Conservation (phyloP, 164 flowering plant genomes). For the Chloranthus sessilifolius region DNA sequence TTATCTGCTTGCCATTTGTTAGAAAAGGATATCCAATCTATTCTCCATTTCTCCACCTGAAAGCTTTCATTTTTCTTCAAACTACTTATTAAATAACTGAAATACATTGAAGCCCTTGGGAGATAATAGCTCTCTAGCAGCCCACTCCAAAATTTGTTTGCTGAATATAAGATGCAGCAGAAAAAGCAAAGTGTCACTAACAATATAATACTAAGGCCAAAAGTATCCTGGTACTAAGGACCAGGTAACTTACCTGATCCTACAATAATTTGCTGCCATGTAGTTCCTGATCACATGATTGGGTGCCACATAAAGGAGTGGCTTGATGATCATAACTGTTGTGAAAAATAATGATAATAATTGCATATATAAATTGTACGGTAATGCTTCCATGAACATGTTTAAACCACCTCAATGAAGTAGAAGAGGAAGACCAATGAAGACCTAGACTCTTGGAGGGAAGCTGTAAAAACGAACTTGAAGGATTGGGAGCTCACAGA, state of each 20-base stretch:
- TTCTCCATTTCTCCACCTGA: constrained; percentile 67
- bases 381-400: not conserved
- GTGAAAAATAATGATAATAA: too few relatives aligned
- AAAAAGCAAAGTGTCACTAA: not conserved
- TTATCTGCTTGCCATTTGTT: constrained; percentile 72
- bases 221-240: too few relatives aligned
- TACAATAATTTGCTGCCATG: too few relatives aligned
- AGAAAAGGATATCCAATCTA: constrained; percentile 76
- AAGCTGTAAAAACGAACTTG: too few relatives aligned
- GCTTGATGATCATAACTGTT: too few relatives aligned
- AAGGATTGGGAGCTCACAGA: too few relatives aligned
- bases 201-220: not conserved
- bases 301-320: too few relatives aligned
- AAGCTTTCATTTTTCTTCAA: constrained; percentile 43
- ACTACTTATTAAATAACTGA: constrained; percentile 41
- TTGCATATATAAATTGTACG: not conserved
- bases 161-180: constrained; percentile 29
- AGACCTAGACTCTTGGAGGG: too few relatives aligned
- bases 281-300: too few relatives aligned
- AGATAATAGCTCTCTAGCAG: constrained; percentile 67
- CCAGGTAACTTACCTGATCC: too few relatives aligned
- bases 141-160: constrained; percentile 95
- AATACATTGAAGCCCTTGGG: constrained; percentile 81
- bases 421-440: not conserved
- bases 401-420: not conserved